Evolutionary conservation across 1,139 yeast genomes (phyloP), one percentile per base, ranked within the genome.

Genomic region (Lodderomyces parapsilosis): DNA sequence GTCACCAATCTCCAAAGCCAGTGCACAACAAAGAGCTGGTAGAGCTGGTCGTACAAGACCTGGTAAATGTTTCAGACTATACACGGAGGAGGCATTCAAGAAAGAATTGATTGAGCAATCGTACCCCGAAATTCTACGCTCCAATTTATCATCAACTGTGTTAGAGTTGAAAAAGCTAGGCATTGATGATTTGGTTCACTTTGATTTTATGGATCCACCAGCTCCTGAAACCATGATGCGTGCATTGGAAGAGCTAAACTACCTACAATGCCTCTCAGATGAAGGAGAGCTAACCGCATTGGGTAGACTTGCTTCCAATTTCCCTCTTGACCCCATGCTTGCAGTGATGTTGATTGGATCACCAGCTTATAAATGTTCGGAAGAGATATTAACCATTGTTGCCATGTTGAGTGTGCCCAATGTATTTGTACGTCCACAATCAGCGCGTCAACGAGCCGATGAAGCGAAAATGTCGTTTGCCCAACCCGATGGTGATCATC

Each of bases 151-250:
- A 15, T 86, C 91, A 34, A 93, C 98, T 0, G 98, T 93, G 23
- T 71, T 93, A 49, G 96, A 93, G 63, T 75, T 93, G 63, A 93
- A 93, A 64, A 93, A 93, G 65, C 76, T 93, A 48, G 98, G 98
- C 17, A 80, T 93, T 52, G 96, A 93, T 60, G 99, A 93, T 65
- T 78, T 93, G 60, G 99, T 93, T 25, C 98, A 93, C 65, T 93
- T 93, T 60, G 99, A 93, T 63, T 93, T 93, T 59, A 93, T 93
- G 96, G 99, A 93, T 60, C 98, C 99, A 7, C 99, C 99, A n/a
- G 98, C 99, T 1, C 98, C 98, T 4, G 99, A 93, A 65, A 93
- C 99, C 7, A 93, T 93, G 99, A 91, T 93, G 98, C 79, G 98
- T 62, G 98, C 99, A 0, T 72, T 93, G 53, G 99, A 93, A 65